These are phyloP conservation scores for Rhizopogon roseolus DNA, from an alignment of 768 basidiomycete genomes.

Conservation along the genomic window DNA sequence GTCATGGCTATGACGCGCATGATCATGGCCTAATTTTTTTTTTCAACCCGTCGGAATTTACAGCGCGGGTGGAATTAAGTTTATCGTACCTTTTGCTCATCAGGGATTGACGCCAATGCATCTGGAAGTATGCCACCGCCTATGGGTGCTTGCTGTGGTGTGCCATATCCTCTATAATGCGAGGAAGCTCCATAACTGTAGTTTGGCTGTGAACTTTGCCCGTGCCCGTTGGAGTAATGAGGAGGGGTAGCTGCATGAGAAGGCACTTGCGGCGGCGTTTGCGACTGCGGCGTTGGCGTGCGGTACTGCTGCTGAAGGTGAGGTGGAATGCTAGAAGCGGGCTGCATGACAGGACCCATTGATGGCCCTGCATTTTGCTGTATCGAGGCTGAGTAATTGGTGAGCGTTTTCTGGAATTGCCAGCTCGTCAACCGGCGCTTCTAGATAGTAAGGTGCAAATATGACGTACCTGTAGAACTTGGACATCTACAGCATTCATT, in stretches of 20 bases:
- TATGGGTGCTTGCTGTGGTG: constrained; percentile 11
- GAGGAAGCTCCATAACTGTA: constrained; percentile 7
- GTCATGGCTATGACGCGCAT: constrained; percentile 80
- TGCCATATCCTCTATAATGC: constrained; percentile 15
- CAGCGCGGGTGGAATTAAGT: too few species aligned
- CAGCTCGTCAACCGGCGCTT: not conserved
- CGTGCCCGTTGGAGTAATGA: constrained; percentile 20
- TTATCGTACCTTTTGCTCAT: constrained; percentile 53
- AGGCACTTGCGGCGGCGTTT: constrained; percentile 19
- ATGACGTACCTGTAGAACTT: constrained; percentile 63
- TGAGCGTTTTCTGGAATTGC: constrained; percentile 51
- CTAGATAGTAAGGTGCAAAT: not conserved
- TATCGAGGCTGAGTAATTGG: constrained; percentile 36
- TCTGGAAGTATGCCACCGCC: constrained; percentile 35
- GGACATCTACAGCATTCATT: constrained; percentile 68
- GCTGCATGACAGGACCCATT: constrained; percentile 10
- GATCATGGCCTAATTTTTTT: constrained; percentile 53
- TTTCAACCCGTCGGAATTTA: not conserved
- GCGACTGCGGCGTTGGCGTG: constrained; percentile 30
- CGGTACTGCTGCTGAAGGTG: constrained; percentile 31
- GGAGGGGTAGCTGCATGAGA: constrained; percentile 5
- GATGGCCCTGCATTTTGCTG: constrained; percentile 13
- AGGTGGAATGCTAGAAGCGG: constrained; percentile 42
- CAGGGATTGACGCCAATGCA: constrained; percentile 54
- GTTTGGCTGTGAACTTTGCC: constrained; percentile 21